Evolutionary conservation across 108 stramenopile genomes (phyloP).

Genomic region (Cafeteria roenbergensis): DNA sequence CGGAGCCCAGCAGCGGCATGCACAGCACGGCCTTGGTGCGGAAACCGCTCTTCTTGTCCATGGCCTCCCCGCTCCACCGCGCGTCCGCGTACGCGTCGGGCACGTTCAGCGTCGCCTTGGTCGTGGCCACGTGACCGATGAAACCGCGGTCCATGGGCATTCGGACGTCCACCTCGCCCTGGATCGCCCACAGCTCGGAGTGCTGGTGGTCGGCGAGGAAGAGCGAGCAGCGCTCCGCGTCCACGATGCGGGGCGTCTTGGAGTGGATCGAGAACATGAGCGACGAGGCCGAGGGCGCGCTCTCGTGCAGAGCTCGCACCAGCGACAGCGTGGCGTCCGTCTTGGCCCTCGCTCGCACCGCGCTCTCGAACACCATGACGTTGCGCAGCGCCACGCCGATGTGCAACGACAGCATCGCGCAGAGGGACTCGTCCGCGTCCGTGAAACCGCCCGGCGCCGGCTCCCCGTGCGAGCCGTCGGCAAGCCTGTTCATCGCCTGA

Average conservation of each 20-base stretch:
- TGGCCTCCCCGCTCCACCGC: slow-evolving; percentile 37
- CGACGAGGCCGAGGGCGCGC: too few species aligned
- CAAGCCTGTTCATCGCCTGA: slow-evolving; percentile 24
- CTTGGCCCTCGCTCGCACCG: slow-evolving; percentile 17
- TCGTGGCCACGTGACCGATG: slow-evolving; percentile 31
- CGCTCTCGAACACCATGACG: slow-evolving; percentile 27
- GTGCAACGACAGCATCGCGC: slow-evolving; percentile 26
- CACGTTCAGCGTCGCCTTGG: slow-evolving; percentile 36
- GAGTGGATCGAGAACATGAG: slow-evolving; percentile 44
- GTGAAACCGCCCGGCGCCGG: slow-evolving; percentile 16
- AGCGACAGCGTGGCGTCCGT: slow-evolving; percentile 34
- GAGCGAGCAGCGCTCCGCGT: slow-evolving; percentile 48
- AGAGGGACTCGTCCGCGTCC: slow-evolving; percentile 18
- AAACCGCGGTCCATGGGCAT: slow-evolving; percentile 43
- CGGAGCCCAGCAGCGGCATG: slow-evolving; percentile 22
- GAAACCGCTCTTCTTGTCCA: slow-evolving; percentile 34
- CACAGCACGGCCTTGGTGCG: slow-evolving; percentile 33
- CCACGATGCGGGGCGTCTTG: slow-evolving; percentile 33
- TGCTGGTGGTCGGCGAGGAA: slow-evolving; percentile 37
- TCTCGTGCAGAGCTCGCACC: slow-evolving; percentile 36
- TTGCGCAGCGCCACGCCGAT: slow-evolving; percentile 43
- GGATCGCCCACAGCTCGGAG: slow-evolving; percentile 43
- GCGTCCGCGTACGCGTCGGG: slow-evolving; percentile 40
- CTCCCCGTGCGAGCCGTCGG: background rate
- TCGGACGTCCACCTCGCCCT: slow-evolving; percentile 46